phyloP scores from a whole-genome alignment of 192 early-diverging fungal species.

The Coemansia sp. region DNA sequence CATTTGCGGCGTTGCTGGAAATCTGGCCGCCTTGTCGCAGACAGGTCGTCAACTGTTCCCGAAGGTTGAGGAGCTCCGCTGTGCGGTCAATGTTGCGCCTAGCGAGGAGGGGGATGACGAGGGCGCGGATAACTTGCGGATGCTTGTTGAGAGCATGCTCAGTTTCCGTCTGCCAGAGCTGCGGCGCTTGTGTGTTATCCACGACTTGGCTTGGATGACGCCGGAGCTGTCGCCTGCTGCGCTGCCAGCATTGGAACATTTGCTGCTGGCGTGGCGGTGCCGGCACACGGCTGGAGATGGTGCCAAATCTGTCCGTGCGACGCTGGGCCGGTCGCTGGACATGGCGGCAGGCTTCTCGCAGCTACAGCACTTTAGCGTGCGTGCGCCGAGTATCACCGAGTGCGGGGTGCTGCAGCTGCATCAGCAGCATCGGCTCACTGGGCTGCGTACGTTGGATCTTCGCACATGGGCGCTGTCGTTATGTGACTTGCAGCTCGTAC shows the following conservation, averaged over 20 bases:
- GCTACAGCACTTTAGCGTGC: neutral
- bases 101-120: neutral
- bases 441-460: constrained; percentile 16
- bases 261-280: neutral
- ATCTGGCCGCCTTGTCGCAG: neutral
- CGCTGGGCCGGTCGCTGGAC: neutral
- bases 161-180: neutral
- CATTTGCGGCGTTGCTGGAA: neutral
- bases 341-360: neutral
- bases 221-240: neutral
- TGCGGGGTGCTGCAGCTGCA: neutral
- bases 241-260: neutral
- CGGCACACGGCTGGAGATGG: neutral
- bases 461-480: constrained; percentile 11
- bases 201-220: neutral
- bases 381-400: neutral
- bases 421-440: neutral
- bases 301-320: neutral
- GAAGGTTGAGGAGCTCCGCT: neutral
- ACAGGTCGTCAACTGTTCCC: neutral
- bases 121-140: neutral
- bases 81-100: neutral
- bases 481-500: constrained; percentile 15
- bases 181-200: neutral
- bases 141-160: neutral